phyloP scores from a whole-genome alignment of 2,329 filamentous ascomycete genomes.

The Neocucurbitaria cava region DNA sequence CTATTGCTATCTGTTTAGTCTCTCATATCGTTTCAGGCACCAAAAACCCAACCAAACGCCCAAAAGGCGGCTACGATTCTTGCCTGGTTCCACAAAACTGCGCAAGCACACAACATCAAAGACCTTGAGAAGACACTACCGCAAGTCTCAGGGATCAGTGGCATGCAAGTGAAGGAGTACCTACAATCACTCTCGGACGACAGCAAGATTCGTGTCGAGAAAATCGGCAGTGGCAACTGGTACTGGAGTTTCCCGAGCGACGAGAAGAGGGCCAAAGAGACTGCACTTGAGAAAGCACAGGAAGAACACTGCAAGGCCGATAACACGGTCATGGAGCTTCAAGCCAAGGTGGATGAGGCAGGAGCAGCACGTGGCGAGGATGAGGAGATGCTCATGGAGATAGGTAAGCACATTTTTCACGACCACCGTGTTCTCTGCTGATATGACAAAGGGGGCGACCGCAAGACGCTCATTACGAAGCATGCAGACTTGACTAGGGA shows the following conservation, averaged over 20 bases:
- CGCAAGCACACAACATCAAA: slow-evolving; percentile 69
- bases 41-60: slow-evolving; percentile 63
- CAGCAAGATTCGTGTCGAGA: slow-evolving; percentile 68
- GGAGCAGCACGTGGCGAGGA: slow-evolving; percentile 49
- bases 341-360: slow-evolving; percentile 49
- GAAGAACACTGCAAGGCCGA: slow-evolving; percentile 49
- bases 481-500: slow-evolving; percentile 47
- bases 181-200: slow-evolving; percentile 69
- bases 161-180: slow-evolving; percentile 73
- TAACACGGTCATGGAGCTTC: slow-evolving; percentile 46
- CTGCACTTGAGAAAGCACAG: slow-evolving; percentile 45
- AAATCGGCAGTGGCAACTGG: slow-evolving; percentile 75
- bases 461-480: slow-evolving; percentile 48
- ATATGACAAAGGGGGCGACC: slow-evolving; percentile 31
- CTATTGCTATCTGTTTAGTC: background rate
- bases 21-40: slow-evolving; percentile 48
- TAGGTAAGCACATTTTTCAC: slow-evolving; percentile 24
- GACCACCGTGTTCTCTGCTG: background rate
- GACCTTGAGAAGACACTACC: slow-evolving; percentile 72
- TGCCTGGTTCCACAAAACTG: slow-evolving; percentile 65
- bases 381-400: slow-evolving; percentile 44
- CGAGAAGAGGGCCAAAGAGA: slow-evolving; percentile 58
- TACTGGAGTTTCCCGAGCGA: slow-evolving; percentile 72
- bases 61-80: slow-evolving; percentile 66
- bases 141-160: slow-evolving; percentile 67